Conservation (phyloP, 805 yeast genomes). For the Kuraishia cidri region DNA sequence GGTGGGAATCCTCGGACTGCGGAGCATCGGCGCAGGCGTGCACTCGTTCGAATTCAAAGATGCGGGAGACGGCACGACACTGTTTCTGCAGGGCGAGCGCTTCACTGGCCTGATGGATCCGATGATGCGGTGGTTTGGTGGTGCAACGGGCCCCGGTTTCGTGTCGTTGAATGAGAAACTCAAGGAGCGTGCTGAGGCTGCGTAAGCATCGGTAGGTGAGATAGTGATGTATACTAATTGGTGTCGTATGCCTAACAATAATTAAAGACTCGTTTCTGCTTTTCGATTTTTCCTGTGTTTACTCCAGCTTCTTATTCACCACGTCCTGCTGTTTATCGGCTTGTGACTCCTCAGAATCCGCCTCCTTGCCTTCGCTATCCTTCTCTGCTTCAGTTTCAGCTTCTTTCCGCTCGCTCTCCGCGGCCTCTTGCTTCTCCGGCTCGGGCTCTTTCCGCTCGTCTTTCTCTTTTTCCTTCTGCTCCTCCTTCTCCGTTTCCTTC, state of each 20-base stretch:
- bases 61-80: background rate
- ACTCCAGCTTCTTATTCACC: too few relatives aligned
- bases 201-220: too few relatives aligned
- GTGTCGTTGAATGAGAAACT: background rate
- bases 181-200: too few relatives aligned
- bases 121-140: background rate
- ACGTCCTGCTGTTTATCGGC: too few relatives aligned
- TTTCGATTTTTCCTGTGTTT: too few relatives aligned
- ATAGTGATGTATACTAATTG: too few relatives aligned
- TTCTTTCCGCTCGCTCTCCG: background rate
- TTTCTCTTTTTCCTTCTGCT: background rate
- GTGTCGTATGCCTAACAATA: too few relatives aligned
- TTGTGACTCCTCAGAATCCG: too few relatives aligned
- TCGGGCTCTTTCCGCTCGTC: background rate
- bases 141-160: background rate
- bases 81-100: background rate
- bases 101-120: background rate
- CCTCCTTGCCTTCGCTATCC: background rate
- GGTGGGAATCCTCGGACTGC: background rate
- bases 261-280: too few relatives aligned
- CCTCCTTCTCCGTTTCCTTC: conserved; percentile 1
- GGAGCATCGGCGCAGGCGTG: background rate
- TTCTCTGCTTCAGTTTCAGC: background rate
- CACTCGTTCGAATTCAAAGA: background rate
- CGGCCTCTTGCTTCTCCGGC: background rate